Evolutionary conservation across 306 rosid genomes (phyloP), one percentile per base, ranked within the genome.

Genomic region (Begonia masoniana): DNA sequence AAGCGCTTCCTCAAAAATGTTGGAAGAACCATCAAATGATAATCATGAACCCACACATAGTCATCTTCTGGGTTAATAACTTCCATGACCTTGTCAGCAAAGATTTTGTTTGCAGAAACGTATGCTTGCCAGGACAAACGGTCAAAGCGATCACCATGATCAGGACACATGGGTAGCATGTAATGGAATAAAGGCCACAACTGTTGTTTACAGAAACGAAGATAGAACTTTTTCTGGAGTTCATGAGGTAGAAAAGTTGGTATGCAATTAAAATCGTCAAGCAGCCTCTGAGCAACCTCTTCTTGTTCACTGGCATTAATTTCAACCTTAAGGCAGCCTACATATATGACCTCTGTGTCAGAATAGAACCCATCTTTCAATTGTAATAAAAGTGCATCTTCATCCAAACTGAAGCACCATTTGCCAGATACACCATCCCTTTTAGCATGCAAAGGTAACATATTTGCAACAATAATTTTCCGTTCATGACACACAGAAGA

Each of bases 161-260:
- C 66, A 47, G 66, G 58, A 54, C 66, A 61, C 66, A 61, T 61
- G 15, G 66, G 66, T 61, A 61, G 51, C 66, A 61, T 61, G 45
- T 61, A 61, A 61, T 61, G 66, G 52, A 61, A 61, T 61, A 61
- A 52, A 21, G 66, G 66, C 66, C 66, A 61, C 31, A 61, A 11
- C 31, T 41, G 66, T 51, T 61, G 66, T 43, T 61, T 61, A 49
- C 66, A 61, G 43, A 61, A 61, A 15, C 66, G 58, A 52, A 61
- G 52, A 61, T 61, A 61, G 36, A 61, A 61, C 47, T 52, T 61
- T 15, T 43, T 61, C 51, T 61, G 66, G 24, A 61, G 66, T 15
- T 61, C 66, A 24, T 15, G 10, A 42, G 66, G 66, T 42, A 61
- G 66, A 61, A 61, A 61, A 21, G 66, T 61, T 41, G 66, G 66